These are phyloP conservation scores for Trametes gibbosa DNA, from an alignment of 768 basidiomycete genomes.

Conservation along the genomic window DNA sequence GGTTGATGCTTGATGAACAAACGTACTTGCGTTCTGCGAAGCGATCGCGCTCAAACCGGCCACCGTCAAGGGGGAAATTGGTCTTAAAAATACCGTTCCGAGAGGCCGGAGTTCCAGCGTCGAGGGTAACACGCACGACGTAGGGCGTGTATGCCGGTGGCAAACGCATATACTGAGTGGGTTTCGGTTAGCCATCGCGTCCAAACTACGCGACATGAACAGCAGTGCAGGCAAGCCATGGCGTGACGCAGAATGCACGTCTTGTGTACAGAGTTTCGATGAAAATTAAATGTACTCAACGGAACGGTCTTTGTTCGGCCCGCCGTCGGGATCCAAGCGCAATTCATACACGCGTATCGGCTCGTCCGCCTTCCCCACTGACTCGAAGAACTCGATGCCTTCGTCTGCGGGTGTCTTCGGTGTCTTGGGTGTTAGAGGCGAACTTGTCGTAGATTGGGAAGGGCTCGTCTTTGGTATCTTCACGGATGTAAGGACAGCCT, in stretches of 20 bases:
- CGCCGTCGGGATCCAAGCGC: constrained; percentile 83
- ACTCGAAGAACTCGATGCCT: constrained; percentile 84
- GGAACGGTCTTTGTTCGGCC: constrained; percentile 80
- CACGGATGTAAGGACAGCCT: constrained; percentile 10
- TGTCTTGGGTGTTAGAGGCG: constrained; percentile 38
- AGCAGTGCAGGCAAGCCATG: background rate
- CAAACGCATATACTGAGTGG: constrained; percentile 83
- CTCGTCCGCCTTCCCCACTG: constrained; percentile 48
- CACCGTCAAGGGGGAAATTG: constrained; percentile 95
- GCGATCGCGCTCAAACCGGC: constrained; percentile 70
- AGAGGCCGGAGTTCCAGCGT: constrained; percentile 88
- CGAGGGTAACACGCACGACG: constrained; percentile 84
- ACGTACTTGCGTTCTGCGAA: constrained; percentile 77
- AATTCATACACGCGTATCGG: constrained; percentile 87
- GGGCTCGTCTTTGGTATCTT: constrained; percentile 16
- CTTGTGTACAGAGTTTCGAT: background rate
- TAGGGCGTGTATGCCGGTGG: constrained; percentile 90
- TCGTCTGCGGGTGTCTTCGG: constrained; percentile 94
- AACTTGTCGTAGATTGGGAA: constrained; percentile 5
- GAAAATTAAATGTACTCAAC: constrained; percentile 41
- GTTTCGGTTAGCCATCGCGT: background rate
- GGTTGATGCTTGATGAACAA: constrained; percentile 5
- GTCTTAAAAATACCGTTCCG: constrained; percentile 92
- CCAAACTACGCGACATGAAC: background rate
- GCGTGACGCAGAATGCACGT: constrained; percentile 2